Evolutionary conservation across 148 eudicot species (phyloP).

Genomic region (Dianthus caryophyllus): DNA sequence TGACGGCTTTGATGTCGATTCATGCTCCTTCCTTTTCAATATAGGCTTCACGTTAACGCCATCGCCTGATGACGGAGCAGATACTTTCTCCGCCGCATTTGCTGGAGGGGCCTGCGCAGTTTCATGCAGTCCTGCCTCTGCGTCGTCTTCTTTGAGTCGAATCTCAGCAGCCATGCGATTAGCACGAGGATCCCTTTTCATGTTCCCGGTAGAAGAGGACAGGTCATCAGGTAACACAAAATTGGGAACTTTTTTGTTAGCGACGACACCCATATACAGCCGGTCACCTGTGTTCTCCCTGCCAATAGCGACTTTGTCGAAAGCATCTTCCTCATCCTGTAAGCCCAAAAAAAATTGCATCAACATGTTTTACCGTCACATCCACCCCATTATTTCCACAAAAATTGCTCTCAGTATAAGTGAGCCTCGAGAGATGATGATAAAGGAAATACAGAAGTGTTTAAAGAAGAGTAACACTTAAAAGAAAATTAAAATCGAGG

Average conservation of each 20-base stretch:
- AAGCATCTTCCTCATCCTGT: constrained; percentile 36
- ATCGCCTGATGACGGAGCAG: constrained; percentile 13
- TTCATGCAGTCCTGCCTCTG: constrained; percentile 13
- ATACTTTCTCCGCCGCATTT: constrained; percentile 16
- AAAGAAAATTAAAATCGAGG: too few relatives aligned
- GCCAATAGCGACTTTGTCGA: constrained; percentile 33
- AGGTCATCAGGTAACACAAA: constrained; percentile 13
- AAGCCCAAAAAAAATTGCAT: constrained; percentile 1
- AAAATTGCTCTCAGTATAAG: too few relatives aligned
- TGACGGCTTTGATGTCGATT: constrained; percentile 28
- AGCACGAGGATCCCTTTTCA: constrained; percentile 38
- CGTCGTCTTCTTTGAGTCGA: constrained; percentile 43
- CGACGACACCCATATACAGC: constrained; percentile 27
- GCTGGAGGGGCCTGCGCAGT: constrained; percentile 9
- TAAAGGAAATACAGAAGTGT: too few relatives aligned
- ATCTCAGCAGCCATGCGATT: constrained; percentile 37
- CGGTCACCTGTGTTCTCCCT: constrained; percentile 34
- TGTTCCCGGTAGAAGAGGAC: constrained; percentile 9
- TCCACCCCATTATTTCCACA: too few relatives aligned
- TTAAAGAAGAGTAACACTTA: too few relatives aligned
- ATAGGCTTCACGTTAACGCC: constrained; percentile 32
- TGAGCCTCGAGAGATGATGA: too few relatives aligned
- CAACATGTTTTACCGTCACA: not conserved
- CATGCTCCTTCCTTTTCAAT: constrained; percentile 40
- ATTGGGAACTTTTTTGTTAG: not conserved